Conservation (phyloP, 306 rosid genomes). For the Fagus crenata region DNA sequence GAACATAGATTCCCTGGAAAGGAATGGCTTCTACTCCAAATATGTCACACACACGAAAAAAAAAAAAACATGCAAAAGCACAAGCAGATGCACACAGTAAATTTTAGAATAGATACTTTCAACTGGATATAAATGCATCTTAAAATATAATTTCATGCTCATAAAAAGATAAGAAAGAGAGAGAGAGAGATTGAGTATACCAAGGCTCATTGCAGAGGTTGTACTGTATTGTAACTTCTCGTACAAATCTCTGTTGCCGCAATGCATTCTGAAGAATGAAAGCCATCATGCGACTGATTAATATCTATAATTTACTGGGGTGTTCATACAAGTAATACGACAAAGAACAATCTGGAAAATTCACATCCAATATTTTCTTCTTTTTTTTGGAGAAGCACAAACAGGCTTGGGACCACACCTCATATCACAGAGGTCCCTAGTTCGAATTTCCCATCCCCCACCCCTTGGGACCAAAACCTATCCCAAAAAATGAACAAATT, state of each 20-base stretch:
- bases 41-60: no score
- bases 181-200: conserved; percentile 38
- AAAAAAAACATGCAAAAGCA: no score
- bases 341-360: background rate
- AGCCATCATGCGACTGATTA: conserved; percentile 13
- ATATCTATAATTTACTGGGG: background rate
- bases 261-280: conserved; percentile 71
- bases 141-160: background rate
- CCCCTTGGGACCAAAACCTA: no score
- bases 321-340: background rate
- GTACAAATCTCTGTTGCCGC: conserved; percentile 81
- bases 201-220: conserved; percentile 99
- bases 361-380: background rate
- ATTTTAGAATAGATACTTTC: no score
- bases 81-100: no score
- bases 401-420: no score
- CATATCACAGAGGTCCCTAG: no score
- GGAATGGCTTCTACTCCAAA: no score
- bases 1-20: no score
- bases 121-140: background rate
- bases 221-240: conserved; percentile 97
- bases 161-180: background rate
- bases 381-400: background rate
- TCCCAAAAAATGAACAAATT: background rate
- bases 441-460: no score